These are phyloP conservation scores for Suillus ampliporus DNA, from an alignment of 768 basidiomycete species.

Conservation along the genomic window DNA sequence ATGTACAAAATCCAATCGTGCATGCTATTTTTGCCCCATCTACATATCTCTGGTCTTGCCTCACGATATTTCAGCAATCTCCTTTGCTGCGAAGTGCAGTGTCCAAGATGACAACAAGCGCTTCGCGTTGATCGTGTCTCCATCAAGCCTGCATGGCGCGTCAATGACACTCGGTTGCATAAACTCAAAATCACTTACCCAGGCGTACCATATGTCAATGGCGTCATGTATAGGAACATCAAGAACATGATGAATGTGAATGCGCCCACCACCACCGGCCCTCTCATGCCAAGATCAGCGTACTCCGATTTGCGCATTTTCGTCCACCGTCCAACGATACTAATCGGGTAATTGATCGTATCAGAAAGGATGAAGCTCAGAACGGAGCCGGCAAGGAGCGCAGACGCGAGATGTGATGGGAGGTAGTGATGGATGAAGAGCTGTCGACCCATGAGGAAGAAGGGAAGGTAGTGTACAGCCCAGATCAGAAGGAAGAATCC, in stretches of 20 bases:
- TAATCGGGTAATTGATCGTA: constrained; percentile 90
- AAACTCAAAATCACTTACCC: constrained; percentile 60
- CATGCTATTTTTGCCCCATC: neutral
- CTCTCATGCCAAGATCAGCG: constrained; percentile 80
- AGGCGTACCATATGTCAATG: constrained; percentile 95
- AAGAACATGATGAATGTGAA: constrained; percentile 66
- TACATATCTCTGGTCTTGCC: neutral
- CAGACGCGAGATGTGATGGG: constrained; percentile 92
- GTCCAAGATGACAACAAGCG: constrained; percentile 91
- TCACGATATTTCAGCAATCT: constrained; percentile 45
- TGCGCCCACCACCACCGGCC: constrained; percentile 63
- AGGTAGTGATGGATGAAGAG: constrained; percentile 98
- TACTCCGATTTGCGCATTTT: constrained; percentile 56
- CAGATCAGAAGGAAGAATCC: constrained; percentile 96
- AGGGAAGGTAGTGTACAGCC: constrained; percentile 95
- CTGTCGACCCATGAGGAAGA: constrained; percentile 97
- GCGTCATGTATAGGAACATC: constrained; percentile 78
- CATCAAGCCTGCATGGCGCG: constrained; percentile 64
- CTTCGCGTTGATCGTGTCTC: constrained; percentile 83
- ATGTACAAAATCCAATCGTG: neutral
- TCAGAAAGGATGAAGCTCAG: constrained; percentile 91
- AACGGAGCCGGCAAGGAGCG: constrained; percentile 90
- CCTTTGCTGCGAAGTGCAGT: constrained; percentile 87
- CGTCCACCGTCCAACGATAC: constrained; percentile 72
- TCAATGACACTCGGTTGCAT: constrained; percentile 23